Conservation (phyloP, 345 rosid species). For the Sisymbrium altissimum region DNA sequence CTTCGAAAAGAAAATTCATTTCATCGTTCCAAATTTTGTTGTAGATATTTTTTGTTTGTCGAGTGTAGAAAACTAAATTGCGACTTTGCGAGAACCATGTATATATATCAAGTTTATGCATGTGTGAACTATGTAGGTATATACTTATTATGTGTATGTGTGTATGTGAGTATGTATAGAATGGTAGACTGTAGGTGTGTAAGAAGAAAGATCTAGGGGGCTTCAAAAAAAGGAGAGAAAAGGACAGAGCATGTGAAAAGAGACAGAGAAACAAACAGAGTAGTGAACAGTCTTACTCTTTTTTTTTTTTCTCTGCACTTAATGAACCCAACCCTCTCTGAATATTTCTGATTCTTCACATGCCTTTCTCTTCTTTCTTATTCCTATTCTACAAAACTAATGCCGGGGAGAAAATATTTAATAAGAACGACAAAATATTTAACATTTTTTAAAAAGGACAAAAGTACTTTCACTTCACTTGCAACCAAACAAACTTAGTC, state of each 20-base stretch:
- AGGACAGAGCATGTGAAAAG: constrained; percentile 41
- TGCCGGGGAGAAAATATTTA: neutral
- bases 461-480: constrained; percentile 35
- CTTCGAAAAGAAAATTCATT: neutral
- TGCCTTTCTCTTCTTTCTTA: constrained; percentile 21
- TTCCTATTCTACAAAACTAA: neutral
- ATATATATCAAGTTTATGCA: neutral
- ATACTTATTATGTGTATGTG: neutral
- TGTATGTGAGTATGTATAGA: constrained; percentile 16
- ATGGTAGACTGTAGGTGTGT: constrained; percentile 31
- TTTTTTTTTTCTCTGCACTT: constrained; percentile 16
- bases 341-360: constrained; percentile 37
- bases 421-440: constrained; percentile 15
- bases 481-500: constrained; percentile 39
- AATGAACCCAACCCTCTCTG: constrained; percentile 30
- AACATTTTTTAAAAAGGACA: constrained; percentile 17
- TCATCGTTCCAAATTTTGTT: neutral
- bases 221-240: constrained; percentile 26
- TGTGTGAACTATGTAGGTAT: neutral
- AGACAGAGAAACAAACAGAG: constrained; percentile 37
- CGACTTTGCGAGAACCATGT: neutral
- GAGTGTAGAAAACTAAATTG: neutral
- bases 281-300: constrained; percentile 29
- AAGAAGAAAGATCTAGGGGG: constrained; percentile 37
- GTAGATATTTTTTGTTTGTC: too few relatives aligned